These are phyloP conservation scores for Penicillium sclerotiorum DNA, from an alignment of 2,329 filamentous ascomycete species.

Conservation along the genomic window DNA sequence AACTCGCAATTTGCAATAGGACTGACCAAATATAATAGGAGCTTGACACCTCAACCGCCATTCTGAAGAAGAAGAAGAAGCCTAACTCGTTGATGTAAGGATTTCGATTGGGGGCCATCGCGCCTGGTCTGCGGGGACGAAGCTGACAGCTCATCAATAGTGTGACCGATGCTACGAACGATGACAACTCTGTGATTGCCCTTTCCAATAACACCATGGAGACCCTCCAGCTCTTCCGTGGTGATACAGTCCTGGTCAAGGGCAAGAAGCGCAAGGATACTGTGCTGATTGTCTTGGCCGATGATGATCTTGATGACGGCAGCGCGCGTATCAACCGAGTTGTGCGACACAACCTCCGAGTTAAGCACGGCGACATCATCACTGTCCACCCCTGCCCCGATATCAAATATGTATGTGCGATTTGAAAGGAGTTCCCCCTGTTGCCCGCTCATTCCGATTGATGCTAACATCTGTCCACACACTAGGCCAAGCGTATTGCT, in stretches of 20 bases:
- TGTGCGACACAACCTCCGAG: slow-evolving; percentile 94
- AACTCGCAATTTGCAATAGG: slow-evolving; percentile 10
- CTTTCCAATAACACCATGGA: slow-evolving; percentile 99
- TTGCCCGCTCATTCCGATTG: background rate
- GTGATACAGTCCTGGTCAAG: slow-evolving; percentile 96
- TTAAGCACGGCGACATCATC: slow-evolving; percentile 98
- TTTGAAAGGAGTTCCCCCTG: background rate
- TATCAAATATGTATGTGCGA: slow-evolving; percentile 94
- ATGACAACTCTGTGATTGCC: slow-evolving; percentile 99
- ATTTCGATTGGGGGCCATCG: background rate
- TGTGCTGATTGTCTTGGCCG: slow-evolving; percentile 93
- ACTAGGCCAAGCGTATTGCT: slow-evolving; percentile 96
- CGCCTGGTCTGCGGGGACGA: slow-evolving; percentile 11
- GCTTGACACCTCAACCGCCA: slow-evolving; percentile 91
- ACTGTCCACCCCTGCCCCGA: slow-evolving; percentile 97
- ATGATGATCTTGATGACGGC: slow-evolving; percentile 97
- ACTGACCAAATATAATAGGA: slow-evolving; percentile 55
- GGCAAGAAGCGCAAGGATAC: slow-evolving; percentile 99
- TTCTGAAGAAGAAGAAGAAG: slow-evolving; percentile 99
- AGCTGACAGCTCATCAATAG: slow-evolving; percentile 51
- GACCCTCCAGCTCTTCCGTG: slow-evolving; percentile 94
- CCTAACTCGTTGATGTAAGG: slow-evolving; percentile 95
- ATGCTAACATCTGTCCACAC: slow-evolving; percentile 23
- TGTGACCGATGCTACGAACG: slow-evolving; percentile 96
- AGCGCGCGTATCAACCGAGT: slow-evolving; percentile 98